These are phyloP conservation scores for Solanum peruvianum DNA, from an alignment of 257 asterid species.

Conservation along the genomic window DNA sequence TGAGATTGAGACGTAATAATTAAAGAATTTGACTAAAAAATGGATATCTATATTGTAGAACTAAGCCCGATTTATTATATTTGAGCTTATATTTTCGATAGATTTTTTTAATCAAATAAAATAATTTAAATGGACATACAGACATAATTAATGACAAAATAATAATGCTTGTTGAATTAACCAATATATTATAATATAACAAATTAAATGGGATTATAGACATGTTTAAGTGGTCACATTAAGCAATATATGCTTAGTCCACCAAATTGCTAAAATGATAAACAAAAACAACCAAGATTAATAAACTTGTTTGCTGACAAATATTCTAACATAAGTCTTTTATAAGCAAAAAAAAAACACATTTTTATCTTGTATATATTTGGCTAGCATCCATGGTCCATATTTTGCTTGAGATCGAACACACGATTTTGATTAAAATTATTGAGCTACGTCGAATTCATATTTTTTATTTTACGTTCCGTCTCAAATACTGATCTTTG, in stretches of 20 bases:
- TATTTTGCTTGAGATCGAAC: not conserved
- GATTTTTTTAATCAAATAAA: no score
- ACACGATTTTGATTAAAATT: not conserved
- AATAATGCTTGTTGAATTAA: not conserved
- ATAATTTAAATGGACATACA: not conserved
- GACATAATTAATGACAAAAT: not conserved
- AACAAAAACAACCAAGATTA: not conserved
- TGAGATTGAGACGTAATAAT: not conserved
- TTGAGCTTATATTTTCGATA: not conserved
- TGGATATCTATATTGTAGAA: not conserved
- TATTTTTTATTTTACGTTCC: not conserved
- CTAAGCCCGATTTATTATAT: not conserved
- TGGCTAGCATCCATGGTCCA: not conserved
- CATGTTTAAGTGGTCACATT: not conserved
- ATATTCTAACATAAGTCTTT: not conserved
- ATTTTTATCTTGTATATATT: not conserved
- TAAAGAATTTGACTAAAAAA: not conserved
- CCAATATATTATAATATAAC: not conserved
- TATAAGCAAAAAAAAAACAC: not conserved
- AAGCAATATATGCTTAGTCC: not conserved
- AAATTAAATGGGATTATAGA: not conserved
- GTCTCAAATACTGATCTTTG: fast-evolving
- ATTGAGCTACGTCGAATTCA: not conserved
- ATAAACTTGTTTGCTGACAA: not conserved
- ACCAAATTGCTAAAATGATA: not conserved